Evolutionary conservation across 495 filamentous ascomycete species (phyloP).

Genomic region (Massariosphaeria phaeospora): DNA sequence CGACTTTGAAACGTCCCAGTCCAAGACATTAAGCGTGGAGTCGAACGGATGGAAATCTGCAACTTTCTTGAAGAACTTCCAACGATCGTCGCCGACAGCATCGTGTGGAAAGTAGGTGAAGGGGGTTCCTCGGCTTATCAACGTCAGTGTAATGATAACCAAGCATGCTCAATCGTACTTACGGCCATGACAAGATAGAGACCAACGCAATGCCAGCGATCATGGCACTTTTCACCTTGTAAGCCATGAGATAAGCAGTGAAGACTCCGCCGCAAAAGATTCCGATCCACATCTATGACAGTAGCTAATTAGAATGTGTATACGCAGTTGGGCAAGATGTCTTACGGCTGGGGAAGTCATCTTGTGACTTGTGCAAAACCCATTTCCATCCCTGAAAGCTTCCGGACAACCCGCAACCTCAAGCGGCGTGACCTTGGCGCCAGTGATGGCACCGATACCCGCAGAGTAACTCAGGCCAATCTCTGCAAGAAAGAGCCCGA

Average conservation of each 20-base stretch:
- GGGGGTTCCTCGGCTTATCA: constrained; percentile 49
- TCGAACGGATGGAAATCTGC: constrained; percentile 72
- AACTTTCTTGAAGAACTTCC: constrained; percentile 80
- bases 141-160: too few species aligned
- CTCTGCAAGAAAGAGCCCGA: constrained; percentile 72
- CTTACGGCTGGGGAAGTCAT: constrained; percentile 62
- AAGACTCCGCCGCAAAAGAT: constrained; percentile 79
- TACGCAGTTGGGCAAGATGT: background rate
- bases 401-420: constrained; percentile 64
- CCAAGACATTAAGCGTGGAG: constrained; percentile 58
- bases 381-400: constrained; percentile 38
- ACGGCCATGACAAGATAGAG: constrained; percentile 78
- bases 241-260: constrained; percentile 73
- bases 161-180: constrained; percentile 13
- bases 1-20: constrained; percentile 61
- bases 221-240: constrained; percentile 74
- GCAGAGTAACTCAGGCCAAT: constrained; percentile 76
- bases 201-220: constrained; percentile 76
- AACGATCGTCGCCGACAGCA: constrained; percentile 55
- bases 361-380: constrained; percentile 54
- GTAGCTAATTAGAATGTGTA: constrained; percentile 9
- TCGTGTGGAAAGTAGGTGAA: constrained; percentile 77
- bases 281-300: constrained; percentile 65
- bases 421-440: constrained; percentile 55
- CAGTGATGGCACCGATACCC: constrained; percentile 71